Conservation (phyloP, 306 rosid species). For the Canavalia ensiformis region DNA sequence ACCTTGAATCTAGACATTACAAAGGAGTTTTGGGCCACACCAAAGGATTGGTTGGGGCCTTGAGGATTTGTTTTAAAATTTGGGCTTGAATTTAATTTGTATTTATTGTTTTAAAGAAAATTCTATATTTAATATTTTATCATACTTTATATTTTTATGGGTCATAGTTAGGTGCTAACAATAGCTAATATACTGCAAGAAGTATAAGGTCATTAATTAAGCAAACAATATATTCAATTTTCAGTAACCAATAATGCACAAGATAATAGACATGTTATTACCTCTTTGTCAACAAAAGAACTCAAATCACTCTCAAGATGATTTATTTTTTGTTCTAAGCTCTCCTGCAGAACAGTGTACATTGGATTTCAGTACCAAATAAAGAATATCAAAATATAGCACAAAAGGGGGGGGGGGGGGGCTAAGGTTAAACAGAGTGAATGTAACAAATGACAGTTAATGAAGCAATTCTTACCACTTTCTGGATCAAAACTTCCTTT, state of each 20-base stretch:
- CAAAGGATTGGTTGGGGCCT: conserved; percentile 7
- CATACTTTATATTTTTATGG: background rate
- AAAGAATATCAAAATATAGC: background rate
- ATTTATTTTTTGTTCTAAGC: conserved; percentile 67
- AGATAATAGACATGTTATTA: conserved; percentile 42
- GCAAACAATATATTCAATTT: background rate
- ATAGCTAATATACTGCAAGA: conserved; percentile 27
- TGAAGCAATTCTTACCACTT: conserved; percentile 52
- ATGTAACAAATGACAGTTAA: conserved; percentile 19
- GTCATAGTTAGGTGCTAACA: background rate
- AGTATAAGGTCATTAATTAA: conserved; percentile 31
- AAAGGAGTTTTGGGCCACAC: background rate
- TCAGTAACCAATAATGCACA: background rate
- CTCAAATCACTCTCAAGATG: conserved; percentile 60
- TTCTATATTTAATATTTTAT: background rate
- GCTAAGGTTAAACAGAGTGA: conserved; percentile 10
- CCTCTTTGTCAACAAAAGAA: conserved; percentile 61
- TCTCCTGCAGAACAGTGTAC: conserved; percentile 58
- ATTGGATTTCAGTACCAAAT: conserved; percentile 37
- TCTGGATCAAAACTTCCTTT: conserved; percentile 52
- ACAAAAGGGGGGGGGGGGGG: background rate
- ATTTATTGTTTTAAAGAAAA: background rate
- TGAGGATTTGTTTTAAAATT: background rate
- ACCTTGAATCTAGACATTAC: background rate
- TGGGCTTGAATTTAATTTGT: too few species aligned